Base-by-base conservation (phyloP, 2,329 filamentous ascomycete species). In the Alternaria sp. region DNA sequence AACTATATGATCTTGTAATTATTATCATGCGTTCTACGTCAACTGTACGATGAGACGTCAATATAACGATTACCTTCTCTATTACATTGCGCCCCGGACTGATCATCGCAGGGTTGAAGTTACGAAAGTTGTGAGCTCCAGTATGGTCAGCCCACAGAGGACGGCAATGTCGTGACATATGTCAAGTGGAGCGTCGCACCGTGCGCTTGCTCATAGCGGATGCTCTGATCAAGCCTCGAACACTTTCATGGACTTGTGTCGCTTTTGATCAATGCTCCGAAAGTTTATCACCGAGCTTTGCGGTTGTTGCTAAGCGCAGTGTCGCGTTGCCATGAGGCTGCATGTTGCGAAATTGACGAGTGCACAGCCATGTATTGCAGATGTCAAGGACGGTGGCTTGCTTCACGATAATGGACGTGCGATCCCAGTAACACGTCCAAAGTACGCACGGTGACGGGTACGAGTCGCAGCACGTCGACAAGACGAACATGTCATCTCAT, bases 1-100 rank as follows among this genome's bases (percentile, higher is more conserved):
- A 61, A 62, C 48, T 44, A 59, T 59, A 61, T 57, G 51, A 61
- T 57, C 9, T 51, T 71, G 69, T 73, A 71, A 71, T 69, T 65
- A 60, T 68, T 69, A 56, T 62, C 57, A 55, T 59, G 51, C 56
- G 55, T 39, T 16, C 43, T 59, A 51, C 48, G 51, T 51, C 48
- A 58, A 34, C 20, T 36, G 46, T 51, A 59, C 46, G 61, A 57
- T 56, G 61, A 53, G 63, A 58, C 56, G 59, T 57, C 60, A 65
- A 63, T 60, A 54, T 63, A 65, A 68, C 51, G 28, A 59, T 64
- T 65, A 54, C 49, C 61, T 70, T 70, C 61, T 67, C 47, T 5
- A 41, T 38, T 22, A 7, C 41, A 41, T 51, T 24, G 34, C n/a
- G 36, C 22, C 36, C n/a, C 28, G 16, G 18, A 26, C 24, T 49